A percentile compares a stretch with the other conserved stretches of the same genome.
These are phyloP conservation scores for Curvularia hawaiiensis DNA, from an alignment of 2,329 filamentous ascomycete genomes.

Conservation along the genomic window DNA sequence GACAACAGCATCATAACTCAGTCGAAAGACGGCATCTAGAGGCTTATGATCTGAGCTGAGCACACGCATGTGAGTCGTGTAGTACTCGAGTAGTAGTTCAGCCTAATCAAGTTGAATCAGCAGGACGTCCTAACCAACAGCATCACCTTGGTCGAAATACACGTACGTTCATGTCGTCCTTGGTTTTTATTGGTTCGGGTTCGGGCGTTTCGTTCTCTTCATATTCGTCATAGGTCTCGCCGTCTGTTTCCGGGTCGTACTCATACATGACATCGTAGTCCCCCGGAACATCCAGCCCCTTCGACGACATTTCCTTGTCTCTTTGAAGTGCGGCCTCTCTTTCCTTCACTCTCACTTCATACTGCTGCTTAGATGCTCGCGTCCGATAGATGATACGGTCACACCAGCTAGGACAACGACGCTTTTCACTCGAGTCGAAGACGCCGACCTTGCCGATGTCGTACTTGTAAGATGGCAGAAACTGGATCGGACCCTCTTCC, in stretches of 20 bases:
- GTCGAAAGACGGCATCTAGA: constrained; percentile 77
- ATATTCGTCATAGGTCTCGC: constrained; percentile 50
- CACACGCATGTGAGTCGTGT: constrained; percentile 86
- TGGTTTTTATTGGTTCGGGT: constrained; percentile 59
- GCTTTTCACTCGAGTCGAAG: constrained; percentile 96
- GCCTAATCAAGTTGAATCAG: constrained; percentile 41
- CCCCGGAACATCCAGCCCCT: constrained; percentile 72
- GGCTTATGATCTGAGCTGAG: constrained; percentile 97
- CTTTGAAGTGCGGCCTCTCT: constrained; percentile 70
- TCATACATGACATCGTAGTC: constrained; percentile 89
- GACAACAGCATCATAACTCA: constrained; percentile 86
- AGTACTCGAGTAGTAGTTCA: constrained; percentile 65
- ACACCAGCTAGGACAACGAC: constrained; percentile 92
- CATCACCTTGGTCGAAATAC: not conserved
- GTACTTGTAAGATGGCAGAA: constrained; percentile 96
- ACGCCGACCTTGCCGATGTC: constrained; percentile 90
- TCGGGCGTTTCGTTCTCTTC: constrained; percentile 48
- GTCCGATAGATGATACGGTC: constrained; percentile 91
- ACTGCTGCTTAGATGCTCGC: constrained; percentile 68
- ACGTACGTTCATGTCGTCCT: constrained; percentile 59
- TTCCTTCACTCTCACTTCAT: constrained; percentile 67
- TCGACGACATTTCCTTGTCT: constrained; percentile 84
- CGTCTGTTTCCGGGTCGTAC: constrained; percentile 84
- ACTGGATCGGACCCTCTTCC: constrained; percentile 85
- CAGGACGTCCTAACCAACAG: not conserved